Evolutionary conservation across 805 yeast genomes (phyloP), one percentile per base, ranked within the genome.

Genomic region (Wickerhamomyces queroliae): DNA sequence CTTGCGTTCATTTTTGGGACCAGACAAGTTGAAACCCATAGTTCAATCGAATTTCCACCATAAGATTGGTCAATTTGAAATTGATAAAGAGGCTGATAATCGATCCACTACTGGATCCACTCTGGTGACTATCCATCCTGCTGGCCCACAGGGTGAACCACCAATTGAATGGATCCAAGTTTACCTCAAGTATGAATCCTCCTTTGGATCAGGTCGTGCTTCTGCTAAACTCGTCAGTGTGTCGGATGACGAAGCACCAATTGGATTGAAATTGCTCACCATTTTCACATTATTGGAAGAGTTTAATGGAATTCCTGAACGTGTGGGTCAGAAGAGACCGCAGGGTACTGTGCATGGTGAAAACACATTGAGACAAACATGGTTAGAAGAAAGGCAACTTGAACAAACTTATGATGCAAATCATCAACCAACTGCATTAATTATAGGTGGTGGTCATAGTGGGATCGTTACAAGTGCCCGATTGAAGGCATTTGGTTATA

Each of bases 391-490:
- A 33, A 55, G 70, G 43, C 43, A 37, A 8, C 50, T 48, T 12
- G 62, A 58, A n/a, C 53, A 53, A 38, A 45, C 48, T n/a, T 60
- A 52, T 45, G 59, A 53, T n/a, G 61, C 49, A 3, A 48, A 48
- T 5, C 59, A 61, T 36, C 62, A 65, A 45, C 74, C 74, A 5
- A 36, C 61, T n/a, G 74, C 68, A 17, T 52, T 69, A 27, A 55
- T 69, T 44, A 66, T 69, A 33, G 74, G 75, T 33, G 75, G 71
- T 41, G 74, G 75, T 18, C 75, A 69, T 50, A 62, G 65, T 43
- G 74, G 74, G 4, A 49, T 69, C 20, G 62, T 63, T 24, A 49
- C 59, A 20, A 72, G 73, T 27, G 71, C 74, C 1, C 53, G 71
- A 38, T 52, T 69, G 49, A 65, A 65, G 42, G 52, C 56, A 7